These are phyloP conservation scores for Verticillium isaacii DNA, from an alignment of 2,329 filamentous ascomycete genomes.

Conservation along the genomic window DNA sequence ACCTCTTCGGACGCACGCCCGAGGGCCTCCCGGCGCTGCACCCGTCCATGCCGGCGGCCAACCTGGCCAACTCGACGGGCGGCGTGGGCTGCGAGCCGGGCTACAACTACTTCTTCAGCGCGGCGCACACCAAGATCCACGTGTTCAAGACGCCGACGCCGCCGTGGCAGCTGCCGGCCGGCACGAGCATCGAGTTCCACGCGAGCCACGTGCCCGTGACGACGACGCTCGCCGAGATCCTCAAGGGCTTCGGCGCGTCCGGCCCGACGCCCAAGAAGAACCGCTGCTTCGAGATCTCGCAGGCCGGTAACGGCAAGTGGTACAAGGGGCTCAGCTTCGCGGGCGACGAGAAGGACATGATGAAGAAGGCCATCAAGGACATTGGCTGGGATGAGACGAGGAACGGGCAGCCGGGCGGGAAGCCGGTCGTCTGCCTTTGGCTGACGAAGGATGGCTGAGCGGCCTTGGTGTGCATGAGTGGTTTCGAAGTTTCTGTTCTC, in stretches of 20 bases:
- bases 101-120: slow-evolving; percentile 59
- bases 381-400: slow-evolving; percentile 54
- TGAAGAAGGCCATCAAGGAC: slow-evolving; percentile 46
- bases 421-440: slow-evolving; percentile 57
- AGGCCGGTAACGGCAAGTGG: slow-evolving; percentile 54
- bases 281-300: slow-evolving; percentile 49
- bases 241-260: slow-evolving; percentile 53
- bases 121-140: slow-evolving; percentile 54
- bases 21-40: slow-evolving; percentile 38
- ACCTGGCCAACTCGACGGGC: slow-evolving; percentile 53
- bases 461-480: not conserved
- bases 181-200: slow-evolving; percentile 38
- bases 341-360: slow-evolving; percentile 42
- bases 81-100: slow-evolving; percentile 56
- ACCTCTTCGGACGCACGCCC: slow-evolving; percentile 30
- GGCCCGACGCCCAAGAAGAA: slow-evolving; percentile 50
- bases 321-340: slow-evolving; percentile 47
- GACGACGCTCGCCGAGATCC: slow-evolving; percentile 49
- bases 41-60: slow-evolving; percentile 42
- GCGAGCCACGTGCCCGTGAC: slow-evolving; percentile 48
- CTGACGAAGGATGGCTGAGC: slow-evolving; percentile 41
- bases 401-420: slow-evolving; percentile 40
- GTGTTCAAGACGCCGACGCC: slow-evolving; percentile 45
- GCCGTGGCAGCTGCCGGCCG: slow-evolving; percentile 47
- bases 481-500: too few species aligned